Evolutionary conservation across 2,329 filamentous ascomycete genomes (phyloP).

Genomic region (Myriosclerotinia scirpicola): DNA sequence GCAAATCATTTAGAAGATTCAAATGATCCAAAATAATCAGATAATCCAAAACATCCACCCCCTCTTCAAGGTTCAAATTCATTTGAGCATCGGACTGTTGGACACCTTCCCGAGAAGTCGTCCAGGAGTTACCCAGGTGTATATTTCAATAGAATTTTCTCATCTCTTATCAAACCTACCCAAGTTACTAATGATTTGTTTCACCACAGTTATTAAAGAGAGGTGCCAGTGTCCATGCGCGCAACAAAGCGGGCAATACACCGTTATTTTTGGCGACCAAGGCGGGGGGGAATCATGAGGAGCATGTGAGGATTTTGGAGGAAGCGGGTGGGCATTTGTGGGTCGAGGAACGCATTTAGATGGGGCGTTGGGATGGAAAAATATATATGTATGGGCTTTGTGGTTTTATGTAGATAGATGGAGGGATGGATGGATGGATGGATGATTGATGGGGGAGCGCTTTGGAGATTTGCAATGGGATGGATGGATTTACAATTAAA

Average conservation of each 20-base stretch:
- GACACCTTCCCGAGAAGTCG: no score
- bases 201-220: conserved; percentile 45
- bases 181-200: neutral
- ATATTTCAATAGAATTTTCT: neutral
- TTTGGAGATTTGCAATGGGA: neutral
- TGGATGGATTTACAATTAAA: neutral
- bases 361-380: neutral
- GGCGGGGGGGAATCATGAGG: conserved; percentile 49
- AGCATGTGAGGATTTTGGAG: conserved; percentile 54
- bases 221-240: conserved; percentile 65
- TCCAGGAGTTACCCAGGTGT: no score
- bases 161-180: no score
- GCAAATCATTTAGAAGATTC: no score
- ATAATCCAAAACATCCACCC: no score
- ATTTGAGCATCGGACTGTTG: no score
- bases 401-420: neutral
- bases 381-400: no score
- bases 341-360: conserved; percentile 46
- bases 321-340: conserved; percentile 62
- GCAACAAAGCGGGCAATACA: conserved; percentile 65
- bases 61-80: no score
- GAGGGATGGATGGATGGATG: neutral
- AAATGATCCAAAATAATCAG: no score
- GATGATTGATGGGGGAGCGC: neutral
- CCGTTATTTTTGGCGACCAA: conserved; percentile 63